These are phyloP conservation scores for Russula sp. DNA, from an alignment of 768 basidiomycete species.

Conservation along the genomic window DNA sequence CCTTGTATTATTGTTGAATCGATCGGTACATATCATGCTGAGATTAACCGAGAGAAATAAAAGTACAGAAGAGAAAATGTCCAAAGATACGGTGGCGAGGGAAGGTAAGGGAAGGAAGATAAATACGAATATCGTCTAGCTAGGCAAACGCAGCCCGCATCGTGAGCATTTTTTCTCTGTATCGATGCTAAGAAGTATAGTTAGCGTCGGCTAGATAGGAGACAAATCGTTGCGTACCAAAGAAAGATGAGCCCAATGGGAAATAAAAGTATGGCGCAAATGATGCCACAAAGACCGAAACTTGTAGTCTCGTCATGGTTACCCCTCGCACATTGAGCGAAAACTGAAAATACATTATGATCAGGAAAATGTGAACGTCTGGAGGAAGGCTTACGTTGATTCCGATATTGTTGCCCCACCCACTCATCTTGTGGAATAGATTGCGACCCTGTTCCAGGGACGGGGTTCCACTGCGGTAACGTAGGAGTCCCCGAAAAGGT, in stretches of 20 bases:
- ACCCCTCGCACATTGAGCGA: constrained; percentile 35
- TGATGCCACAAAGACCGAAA: constrained; percentile 36
- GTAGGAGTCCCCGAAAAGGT: neutral
- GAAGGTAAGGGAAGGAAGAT: neutral
- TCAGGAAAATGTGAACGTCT: neutral
- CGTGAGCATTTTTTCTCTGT: constrained; percentile 34
- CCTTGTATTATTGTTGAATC: neutral
- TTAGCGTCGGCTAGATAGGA: neutral
- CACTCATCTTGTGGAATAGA: constrained; percentile 13
- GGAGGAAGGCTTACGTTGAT: constrained; percentile 24
- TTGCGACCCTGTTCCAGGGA: constrained; percentile 2
- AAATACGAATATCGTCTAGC: neutral
- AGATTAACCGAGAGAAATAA: neutral
- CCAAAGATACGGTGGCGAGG: neutral
- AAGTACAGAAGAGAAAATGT: constrained; percentile 15
- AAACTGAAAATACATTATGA: constrained; percentile 21
- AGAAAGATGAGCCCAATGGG: constrained; percentile 35
- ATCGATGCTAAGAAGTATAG: constrained; percentile 27
- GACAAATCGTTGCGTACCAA: constrained; percentile 28
- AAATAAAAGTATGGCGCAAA: constrained; percentile 35
- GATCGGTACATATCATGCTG: neutral
- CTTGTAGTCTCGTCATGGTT: constrained; percentile 34
- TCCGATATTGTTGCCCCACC: constrained; percentile 28
- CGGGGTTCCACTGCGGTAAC: constrained; percentile 14
- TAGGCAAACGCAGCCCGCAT: constrained; percentile 31